Evolutionary conservation across 495 filamentous ascomycete species (phyloP), one percentile per base, ranked within the genome.

Genomic region (Aspergillus coremiiformis): DNA sequence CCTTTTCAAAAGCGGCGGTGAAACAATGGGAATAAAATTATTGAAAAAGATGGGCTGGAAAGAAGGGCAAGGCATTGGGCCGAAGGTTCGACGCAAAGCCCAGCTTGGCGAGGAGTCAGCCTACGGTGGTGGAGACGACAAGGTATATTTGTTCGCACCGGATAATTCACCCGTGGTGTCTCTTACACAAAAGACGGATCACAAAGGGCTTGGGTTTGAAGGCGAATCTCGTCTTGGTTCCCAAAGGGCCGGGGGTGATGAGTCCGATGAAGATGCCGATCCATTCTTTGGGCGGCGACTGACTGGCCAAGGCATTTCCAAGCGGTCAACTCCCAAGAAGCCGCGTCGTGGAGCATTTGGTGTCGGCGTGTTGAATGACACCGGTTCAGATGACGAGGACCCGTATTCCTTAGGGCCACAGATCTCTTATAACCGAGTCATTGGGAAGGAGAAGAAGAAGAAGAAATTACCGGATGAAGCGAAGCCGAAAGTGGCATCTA

Each of bases 321-420:
- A 62, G 44, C 52, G 58, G 51, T 65, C 69, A 26, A 75, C 75
- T 47, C 72, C 76, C 12, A 79, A 80, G 33, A 78, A 71, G 46
- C 65, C 77, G 15, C 66, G 59, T 6, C 78, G 79, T 24, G 80
- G 84, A 43, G 87, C 84, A 0, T 89, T 98, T 43, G 93, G 93
- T 0, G 85, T 94, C 12, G 93, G 93, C 3, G 73, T 96, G 19
- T 67, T 98, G 46, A 98, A 97, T 60, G 93, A 97, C 53, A 95
- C 84, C 15, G 92, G 90, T 3, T 96, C 93, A n/a, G 93, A 97
- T 59, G 91, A 97, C 49, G 93, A 96, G 61, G 94, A 97, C 60
- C 87, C 88, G 0, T 97, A 96, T 68, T 87, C 88, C 41, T 80
- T 97, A 19, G 91, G 93, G 0, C 93, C 93, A 7, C 83, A 83